Conservation (phyloP, 106 monocot species). For the Ottelia alismoides region DNA sequence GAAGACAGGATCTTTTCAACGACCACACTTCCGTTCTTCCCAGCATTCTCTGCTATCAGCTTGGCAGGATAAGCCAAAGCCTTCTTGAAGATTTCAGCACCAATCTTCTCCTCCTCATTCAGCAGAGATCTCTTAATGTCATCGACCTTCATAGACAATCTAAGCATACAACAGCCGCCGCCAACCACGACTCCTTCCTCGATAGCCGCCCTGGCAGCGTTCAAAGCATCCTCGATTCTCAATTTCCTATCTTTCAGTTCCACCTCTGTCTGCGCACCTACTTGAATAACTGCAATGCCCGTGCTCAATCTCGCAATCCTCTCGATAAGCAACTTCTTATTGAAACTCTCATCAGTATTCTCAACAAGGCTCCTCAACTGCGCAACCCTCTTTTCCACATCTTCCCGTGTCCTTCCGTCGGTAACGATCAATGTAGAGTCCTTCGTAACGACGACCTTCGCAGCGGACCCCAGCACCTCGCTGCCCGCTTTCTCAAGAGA, state of each 20-base stretch:
- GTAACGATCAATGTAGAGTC: constrained; percentile 82
- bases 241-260: constrained; percentile 71
- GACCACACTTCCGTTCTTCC: constrained; percentile 30
- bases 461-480: constrained; percentile 67
- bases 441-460: constrained; percentile 55
- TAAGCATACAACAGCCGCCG: constrained; percentile 77
- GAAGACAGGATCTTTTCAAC: constrained; percentile 41
- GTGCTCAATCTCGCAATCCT: constrained; percentile 73
- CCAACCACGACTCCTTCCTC: constrained; percentile 98
- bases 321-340: constrained; percentile 84
- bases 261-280: constrained; percentile 81
- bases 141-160: constrained; percentile 66
- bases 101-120: too few species aligned
- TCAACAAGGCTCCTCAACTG: constrained; percentile 39
- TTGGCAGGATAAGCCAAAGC: constrained; percentile 48
- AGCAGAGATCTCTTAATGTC: constrained; percentile 55
- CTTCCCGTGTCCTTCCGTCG: constrained; percentile 59
- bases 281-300: constrained; percentile 77
- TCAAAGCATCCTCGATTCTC: constrained; percentile 90
- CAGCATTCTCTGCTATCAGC: constrained; percentile 43
- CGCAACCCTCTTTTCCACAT: constrained; percentile 46
- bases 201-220: constrained; percentile 86
- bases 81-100: constrained; percentile 59
- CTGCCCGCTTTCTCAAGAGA: constrained; percentile 61
- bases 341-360: constrained; percentile 48